A percentile compares a stretch with the other conserved stretches of the same genome.
Evolutionary conservation across 169 alveolate species (phyloP).

Genomic region (Cytauxzoon felis): DNA sequence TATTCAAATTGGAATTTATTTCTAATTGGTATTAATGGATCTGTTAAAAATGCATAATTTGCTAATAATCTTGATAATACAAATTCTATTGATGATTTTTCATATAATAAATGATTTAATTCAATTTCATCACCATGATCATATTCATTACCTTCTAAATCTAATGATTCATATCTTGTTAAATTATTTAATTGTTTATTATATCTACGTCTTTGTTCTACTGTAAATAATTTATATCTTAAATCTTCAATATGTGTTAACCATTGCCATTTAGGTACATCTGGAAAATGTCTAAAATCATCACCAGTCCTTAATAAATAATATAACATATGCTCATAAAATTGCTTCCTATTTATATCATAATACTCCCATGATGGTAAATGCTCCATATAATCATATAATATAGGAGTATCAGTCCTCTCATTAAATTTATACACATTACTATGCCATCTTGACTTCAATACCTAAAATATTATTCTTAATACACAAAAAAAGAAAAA

Average conservation of each 20-base stretch:
- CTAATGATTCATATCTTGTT: slow-evolving; percentile 65
- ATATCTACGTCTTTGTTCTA: slow-evolving; percentile 59
- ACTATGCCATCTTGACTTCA: slow-evolving; percentile 69
- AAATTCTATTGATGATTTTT: slow-evolving; percentile 59
- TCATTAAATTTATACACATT: slow-evolving; percentile 76
- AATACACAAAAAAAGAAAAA: too few species aligned
- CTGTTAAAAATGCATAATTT: slow-evolving; percentile 63
- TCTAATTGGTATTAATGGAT: slow-evolving; percentile 70
- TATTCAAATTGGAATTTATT: slow-evolving; percentile 41
- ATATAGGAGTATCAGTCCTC: slow-evolving; percentile 79
- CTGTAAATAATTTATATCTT: slow-evolving; percentile 71
- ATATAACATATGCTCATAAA: slow-evolving; percentile 80
- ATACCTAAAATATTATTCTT: too few species aligned
- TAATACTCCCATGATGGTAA: slow-evolving; percentile 83
- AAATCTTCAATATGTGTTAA: slow-evolving; percentile 77
- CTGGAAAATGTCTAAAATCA: slow-evolving; percentile 81
- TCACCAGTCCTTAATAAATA: slow-evolving; percentile 79
- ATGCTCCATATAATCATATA: slow-evolving; percentile 75
- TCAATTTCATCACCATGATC: slow-evolving; percentile 68
- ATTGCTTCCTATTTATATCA: slow-evolving; percentile 78
- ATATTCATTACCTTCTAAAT: slow-evolving; percentile 68
- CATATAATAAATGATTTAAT: slow-evolving; percentile 50
- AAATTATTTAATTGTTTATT: slow-evolving; percentile 41
- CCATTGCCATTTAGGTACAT: slow-evolving; percentile 82
- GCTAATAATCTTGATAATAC: slow-evolving; percentile 65